phyloP scores from a whole-genome alignment of 106 monocot species.

The Phalaenopsis equestris region DNA sequence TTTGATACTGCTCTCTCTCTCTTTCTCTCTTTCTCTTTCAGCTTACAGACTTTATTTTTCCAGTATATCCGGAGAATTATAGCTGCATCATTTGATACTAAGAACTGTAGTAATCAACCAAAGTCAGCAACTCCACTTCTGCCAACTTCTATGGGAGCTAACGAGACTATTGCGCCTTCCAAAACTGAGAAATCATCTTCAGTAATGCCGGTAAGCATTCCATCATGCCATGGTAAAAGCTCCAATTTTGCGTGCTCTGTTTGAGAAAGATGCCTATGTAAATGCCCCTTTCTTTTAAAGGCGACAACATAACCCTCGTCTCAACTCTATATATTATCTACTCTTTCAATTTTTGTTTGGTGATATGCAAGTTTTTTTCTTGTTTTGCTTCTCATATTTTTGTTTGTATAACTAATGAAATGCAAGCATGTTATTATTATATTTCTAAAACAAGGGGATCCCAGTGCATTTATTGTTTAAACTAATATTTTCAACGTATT shows the following conservation, averaged over 20 bases:
- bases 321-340: neutral
- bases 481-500: neutral
- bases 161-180: slow-evolving; percentile 2
- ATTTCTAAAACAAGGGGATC: neutral
- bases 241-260: neutral
- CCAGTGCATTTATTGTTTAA: neutral
- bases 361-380: neutral
- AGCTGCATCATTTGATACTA: neutral
- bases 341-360: neutral
- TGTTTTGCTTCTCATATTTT: neutral
- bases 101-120: neutral
- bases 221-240: neutral
- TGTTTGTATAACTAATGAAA: neutral
- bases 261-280: neutral
- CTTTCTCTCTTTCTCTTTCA: neutral
- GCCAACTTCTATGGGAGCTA: neutral
- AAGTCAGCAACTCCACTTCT: neutral
- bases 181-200: neutral
- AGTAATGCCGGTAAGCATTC: neutral
- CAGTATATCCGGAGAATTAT: neutral
- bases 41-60: neutral
- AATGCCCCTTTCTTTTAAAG: neutral
- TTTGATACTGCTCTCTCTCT: neutral
- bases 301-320: neutral
- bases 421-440: neutral